A percentile compares a stretch with the other conserved stretches of the same genome.
Evolutionary conservation across 768 basidiomycete species (phyloP).

Genomic region (Pulveroboletus sp.): DNA sequence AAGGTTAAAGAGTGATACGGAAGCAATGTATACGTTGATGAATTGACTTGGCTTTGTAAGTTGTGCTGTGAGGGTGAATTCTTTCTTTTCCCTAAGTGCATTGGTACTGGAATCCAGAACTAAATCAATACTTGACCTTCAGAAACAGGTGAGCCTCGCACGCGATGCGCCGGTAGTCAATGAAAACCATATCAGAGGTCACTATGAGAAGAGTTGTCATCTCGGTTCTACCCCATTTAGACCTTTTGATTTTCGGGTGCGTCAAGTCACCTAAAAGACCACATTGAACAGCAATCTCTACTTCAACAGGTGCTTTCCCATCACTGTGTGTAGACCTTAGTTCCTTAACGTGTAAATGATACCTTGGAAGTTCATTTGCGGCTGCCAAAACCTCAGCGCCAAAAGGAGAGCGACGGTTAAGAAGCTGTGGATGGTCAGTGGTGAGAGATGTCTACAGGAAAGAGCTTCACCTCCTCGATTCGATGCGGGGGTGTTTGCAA

Average conservation of each 20-base stretch:
- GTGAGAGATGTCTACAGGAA: background rate
- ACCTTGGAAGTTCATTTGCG: conserved; percentile 62
- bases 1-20: conserved; percentile 40
- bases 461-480: conserved; percentile 56
- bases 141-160: conserved; percentile 32
- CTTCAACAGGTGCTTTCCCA: conserved; percentile 51
- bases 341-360: conserved; percentile 51
- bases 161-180: conserved; percentile 81
- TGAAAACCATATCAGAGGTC: conserved; percentile 67
- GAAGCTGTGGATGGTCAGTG: conserved; percentile 42
- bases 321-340: conserved; percentile 37
- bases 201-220: conserved; percentile 71
- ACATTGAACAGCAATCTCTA: conserved; percentile 58
- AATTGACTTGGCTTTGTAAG: conserved; percentile 76
- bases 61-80: conserved; percentile 54
- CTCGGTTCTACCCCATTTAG: conserved; percentile 42
- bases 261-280: conserved; percentile 37
- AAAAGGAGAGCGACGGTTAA: conserved; percentile 73
- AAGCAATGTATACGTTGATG: conserved; percentile 54
- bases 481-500: conserved; percentile 52
- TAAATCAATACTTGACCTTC: conserved; percentile 1
- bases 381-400: conserved; percentile 64
- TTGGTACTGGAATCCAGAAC: conserved; percentile 51
- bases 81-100: conserved; percentile 53
- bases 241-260: conserved; percentile 42